Evolutionary conservation across 169 alveolate genomes (phyloP).

Genomic region (Cryptosporidium baileyi): DNA sequence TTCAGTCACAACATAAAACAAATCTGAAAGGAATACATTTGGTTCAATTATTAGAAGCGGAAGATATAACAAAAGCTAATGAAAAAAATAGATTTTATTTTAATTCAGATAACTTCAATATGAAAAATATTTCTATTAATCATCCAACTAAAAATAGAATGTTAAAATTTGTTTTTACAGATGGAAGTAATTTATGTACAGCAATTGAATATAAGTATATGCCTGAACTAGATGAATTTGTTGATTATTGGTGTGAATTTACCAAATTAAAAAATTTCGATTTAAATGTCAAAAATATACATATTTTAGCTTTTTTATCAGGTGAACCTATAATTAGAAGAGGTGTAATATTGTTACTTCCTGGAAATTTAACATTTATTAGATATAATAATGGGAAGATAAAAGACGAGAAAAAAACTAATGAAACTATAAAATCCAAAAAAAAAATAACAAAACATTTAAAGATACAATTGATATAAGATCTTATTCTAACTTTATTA

Average conservation of each 20-base stretch:
- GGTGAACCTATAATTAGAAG: constrained; percentile 54
- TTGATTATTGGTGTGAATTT: constrained; percentile 1
- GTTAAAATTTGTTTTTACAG: constrained; percentile 37
- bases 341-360: constrained; percentile 22
- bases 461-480: constrained; percentile 37
- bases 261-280: background rate
- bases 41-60: constrained; percentile 52
- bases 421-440: background rate
- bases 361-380: constrained; percentile 40
- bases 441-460: background rate
- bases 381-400: background rate
- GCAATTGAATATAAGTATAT: constrained; percentile 38
- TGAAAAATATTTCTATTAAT: background rate
- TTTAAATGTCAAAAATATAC: background rate
- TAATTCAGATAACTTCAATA: background rate
- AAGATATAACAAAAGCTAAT: constrained; percentile 9
- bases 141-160: constrained; percentile 20
- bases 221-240: constrained; percentile 42
- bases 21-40: constrained; percentile 39
- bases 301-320: constrained; percentile 24
- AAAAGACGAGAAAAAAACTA: background rate
- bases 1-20: constrained; percentile 7
- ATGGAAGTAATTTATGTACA: constrained; percentile 10
- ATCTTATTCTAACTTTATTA: constrained; percentile 38
- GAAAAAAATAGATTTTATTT: constrained; percentile 20